A percentile compares a stretch with the other conserved stretches of the same genome.
phyloP scores from a whole-genome alignment of 2,329 filamentous ascomycete species.

The Cladosporium sp. region DNA sequence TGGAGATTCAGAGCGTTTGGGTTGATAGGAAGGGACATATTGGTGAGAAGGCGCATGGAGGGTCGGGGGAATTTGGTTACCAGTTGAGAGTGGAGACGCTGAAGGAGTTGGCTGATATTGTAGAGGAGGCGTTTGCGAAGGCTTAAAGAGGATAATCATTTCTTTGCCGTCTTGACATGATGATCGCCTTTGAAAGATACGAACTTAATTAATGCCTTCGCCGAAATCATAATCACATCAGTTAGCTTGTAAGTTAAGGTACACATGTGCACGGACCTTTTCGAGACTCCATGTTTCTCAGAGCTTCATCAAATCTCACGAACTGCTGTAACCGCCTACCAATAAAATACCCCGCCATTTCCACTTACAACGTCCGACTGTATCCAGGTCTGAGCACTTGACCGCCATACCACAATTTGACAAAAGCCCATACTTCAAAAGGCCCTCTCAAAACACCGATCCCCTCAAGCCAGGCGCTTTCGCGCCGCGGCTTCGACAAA shows the following conservation, averaged over 20 bases:
- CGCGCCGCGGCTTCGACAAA: conserved; percentile 1
- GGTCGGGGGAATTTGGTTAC: conserved; percentile 47
- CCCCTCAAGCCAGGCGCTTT: conserved; percentile 2
- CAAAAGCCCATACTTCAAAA: not conserved
- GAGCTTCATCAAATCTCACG: conserved; percentile 5
- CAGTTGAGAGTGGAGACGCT: conserved; percentile 58
- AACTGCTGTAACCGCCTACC: not conserved
- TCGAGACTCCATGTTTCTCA: too few relatives aligned
- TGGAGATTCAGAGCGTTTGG: conserved; percentile 61
- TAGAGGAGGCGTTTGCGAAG: conserved; percentile 38
- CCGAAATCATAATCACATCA: too few relatives aligned
- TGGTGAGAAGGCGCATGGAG: conserved; percentile 40
- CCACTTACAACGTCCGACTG: not conserved
- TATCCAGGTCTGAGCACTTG: not conserved
- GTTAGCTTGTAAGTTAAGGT: too few relatives aligned
- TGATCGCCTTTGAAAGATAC: too few relatives aligned
- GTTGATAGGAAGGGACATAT: conserved; percentile 54
- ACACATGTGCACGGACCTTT: not conserved
- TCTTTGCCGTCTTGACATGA: too few relatives aligned
- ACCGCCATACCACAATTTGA: too few relatives aligned
- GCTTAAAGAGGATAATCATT: not conserved
- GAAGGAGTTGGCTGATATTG: conserved; percentile 57
- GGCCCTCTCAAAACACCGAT: not conserved
- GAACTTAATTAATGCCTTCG: too few relatives aligned
- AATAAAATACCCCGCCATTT: not conserved